Base-by-base conservation (phyloP, 1,284 basidiomycete species). In the Trametes hirsuta region DNA sequence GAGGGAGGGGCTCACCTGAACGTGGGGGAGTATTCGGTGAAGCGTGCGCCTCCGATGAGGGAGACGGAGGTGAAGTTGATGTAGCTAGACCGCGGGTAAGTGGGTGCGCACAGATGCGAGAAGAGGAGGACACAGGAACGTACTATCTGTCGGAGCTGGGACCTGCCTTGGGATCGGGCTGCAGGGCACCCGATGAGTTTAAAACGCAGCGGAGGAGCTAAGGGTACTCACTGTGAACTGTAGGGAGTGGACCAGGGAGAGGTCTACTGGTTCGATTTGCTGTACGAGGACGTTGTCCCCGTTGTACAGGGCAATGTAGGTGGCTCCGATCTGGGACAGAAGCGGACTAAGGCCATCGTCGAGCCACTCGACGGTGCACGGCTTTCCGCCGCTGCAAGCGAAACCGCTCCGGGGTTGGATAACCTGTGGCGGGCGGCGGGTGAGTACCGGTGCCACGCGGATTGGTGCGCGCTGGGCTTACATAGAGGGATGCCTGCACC, bases 291-390 rank as follows among this genome's bases (percentile, higher is more conserved):
- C 88, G 72, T 77, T 68, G 3, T 80, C 67, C 5, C 83, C 85
- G 18, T 78, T 79, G 64, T 83, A 90, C 37, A 90, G 71, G 1
- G 76, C 84, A 49, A 87, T 78, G 2, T 72, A 72, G 53, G 79
- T 79, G 0, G 80, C 67, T 6, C 86, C 85, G 47, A 90, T 80
- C 36, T 68, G 61, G 9, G 72, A 53, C 11, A 88, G 68, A 15
- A 82, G 70, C 2, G 88, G 88, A 1, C 59, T 52, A n/a, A 63
- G 48, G 14, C 88, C 88, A 58, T 90, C 76, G 51, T 90, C 88
- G 0, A 84, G 55, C 87, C 87, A 90, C 52, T 77, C 59, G 1
- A 90, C 79, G 0, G 70, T 73, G 71, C 84, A 88, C 12, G 78
- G 58, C 63, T 83, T 69, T 11, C 83, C 85, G 30, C 73, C 87